These are phyloP conservation scores for Penicillium turbatum DNA, from an alignment of 495 filamentous ascomycete genomes.

Conservation along the genomic window DNA sequence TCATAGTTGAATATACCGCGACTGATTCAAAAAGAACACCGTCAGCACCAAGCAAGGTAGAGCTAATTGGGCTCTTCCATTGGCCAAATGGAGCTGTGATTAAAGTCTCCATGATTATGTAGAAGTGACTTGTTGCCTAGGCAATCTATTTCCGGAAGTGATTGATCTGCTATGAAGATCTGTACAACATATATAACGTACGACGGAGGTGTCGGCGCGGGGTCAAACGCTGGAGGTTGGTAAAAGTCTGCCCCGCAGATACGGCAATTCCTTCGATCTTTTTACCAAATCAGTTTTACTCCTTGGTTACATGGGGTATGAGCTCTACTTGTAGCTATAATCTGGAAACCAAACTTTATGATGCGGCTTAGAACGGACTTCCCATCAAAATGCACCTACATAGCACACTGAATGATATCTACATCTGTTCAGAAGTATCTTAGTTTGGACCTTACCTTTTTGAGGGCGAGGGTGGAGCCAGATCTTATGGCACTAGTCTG, in stretches of 20 bases:
- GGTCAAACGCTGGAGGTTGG: neutral
- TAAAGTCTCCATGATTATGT: neutral
- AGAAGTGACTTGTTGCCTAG: neutral
- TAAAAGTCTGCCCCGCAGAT: neutral
- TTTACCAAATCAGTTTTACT: no score
- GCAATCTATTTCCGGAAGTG: neutral
- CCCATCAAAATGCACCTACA: no score
- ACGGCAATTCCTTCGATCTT: neutral
- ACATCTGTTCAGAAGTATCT: no score
- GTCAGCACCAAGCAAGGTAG: constrained; percentile 7
- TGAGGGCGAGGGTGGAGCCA: no score
- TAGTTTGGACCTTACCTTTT: no score
- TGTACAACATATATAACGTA: neutral
- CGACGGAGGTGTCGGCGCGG: neutral
- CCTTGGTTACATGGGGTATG: no score
- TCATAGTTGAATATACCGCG: neutral
- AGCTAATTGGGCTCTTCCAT: constrained; percentile 37
- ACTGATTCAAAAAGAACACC: constrained; percentile 12
- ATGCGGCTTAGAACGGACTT: no score
- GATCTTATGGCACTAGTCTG: no score
- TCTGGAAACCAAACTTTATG: no score
- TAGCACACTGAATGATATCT: no score
- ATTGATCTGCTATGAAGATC: neutral
- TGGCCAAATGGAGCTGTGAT: constrained; percentile 31
- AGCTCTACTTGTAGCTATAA: no score